phyloP scores from a whole-genome alignment of 345 rosid species.

The Eucalyptus marginata region DNA sequence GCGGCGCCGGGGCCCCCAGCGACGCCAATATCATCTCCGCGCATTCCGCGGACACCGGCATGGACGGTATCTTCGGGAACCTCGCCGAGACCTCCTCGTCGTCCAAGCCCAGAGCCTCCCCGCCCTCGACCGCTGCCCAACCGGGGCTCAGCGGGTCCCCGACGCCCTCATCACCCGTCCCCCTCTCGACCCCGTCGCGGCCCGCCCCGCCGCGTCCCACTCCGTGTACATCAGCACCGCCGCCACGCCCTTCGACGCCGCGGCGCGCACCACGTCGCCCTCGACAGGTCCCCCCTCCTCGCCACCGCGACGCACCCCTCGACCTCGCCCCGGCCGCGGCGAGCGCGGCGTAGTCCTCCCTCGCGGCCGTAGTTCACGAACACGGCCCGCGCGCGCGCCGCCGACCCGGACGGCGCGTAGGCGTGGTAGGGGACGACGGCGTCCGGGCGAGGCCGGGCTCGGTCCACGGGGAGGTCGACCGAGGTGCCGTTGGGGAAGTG shows the following conservation, averaged over 20 bases:
- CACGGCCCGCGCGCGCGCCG: conserved; percentile 28
- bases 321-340: conserved; percentile 48
- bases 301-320: conserved; percentile 49
- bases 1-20: conserved; percentile 43
- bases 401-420: conserved; percentile 81
- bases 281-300: conserved; percentile 48
- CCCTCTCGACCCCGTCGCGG: conserved; percentile 52
- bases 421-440: conserved; percentile 80
- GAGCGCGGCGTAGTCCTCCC: conserved; percentile 59
- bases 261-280: conserved; percentile 58
- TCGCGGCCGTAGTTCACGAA: conserved; percentile 71
- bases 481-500: conserved; percentile 26
- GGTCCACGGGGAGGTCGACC: conserved; percentile 20
- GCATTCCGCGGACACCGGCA: conserved; percentile 63
- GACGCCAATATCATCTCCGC: conserved; percentile 59
- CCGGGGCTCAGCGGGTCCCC: conserved; percentile 97
- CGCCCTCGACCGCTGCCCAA: conserved; percentile 69
- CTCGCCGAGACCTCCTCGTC: conserved; percentile 39
- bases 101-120: conserved; percentile 51
- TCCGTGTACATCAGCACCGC: conserved; percentile 74
- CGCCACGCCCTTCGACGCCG: conserved; percentile 59
- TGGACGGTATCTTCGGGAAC: conserved; percentile 67
- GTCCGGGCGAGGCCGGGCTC: conserved; percentile 13
- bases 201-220: conserved; percentile 17
- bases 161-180: conserved; percentile 82